Conservation (phyloP, 371 early-diverging fungal genomes). For the Circinella minor region DNA sequence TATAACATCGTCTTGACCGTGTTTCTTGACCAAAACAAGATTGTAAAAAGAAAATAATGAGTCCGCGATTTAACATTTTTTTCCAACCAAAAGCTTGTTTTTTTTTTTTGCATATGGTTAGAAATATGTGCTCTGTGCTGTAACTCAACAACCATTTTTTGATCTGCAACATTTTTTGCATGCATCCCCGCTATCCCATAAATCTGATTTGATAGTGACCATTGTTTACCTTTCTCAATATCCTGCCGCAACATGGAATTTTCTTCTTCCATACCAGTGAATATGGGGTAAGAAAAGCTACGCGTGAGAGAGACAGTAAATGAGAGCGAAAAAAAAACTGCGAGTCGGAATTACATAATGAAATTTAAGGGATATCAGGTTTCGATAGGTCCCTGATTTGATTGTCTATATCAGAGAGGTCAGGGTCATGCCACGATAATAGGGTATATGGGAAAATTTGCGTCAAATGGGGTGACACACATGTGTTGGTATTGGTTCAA, state of each 20-base stretch:
- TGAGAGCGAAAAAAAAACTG: background rate
- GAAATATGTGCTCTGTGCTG: too few relatives aligned
- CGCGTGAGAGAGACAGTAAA: background rate
- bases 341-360: conserved; percentile 6
- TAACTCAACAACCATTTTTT: too few relatives aligned
- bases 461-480: conserved; percentile 7
- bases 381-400: background rate
- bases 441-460: conserved; percentile 9
- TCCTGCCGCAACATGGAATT: background rate
- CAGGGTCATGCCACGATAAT: conserved; percentile 7
- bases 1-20: conserved; percentile 1
- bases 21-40: conserved; percentile 7
- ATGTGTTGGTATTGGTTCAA: background rate
- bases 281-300: background rate
- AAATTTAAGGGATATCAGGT: conserved; percentile 4
- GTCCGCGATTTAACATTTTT: background rate
- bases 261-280: background rate
- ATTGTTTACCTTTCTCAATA: too few relatives aligned
- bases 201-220: too few relatives aligned
- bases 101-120: background rate
- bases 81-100: background rate
- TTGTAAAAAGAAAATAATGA: background rate
- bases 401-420: background rate
- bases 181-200: too few relatives aligned
- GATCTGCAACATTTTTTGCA: too few relatives aligned